Evolutionary conservation across 1,139 yeast species (phyloP).

Genomic region (Diutina neorugosa): DNA sequence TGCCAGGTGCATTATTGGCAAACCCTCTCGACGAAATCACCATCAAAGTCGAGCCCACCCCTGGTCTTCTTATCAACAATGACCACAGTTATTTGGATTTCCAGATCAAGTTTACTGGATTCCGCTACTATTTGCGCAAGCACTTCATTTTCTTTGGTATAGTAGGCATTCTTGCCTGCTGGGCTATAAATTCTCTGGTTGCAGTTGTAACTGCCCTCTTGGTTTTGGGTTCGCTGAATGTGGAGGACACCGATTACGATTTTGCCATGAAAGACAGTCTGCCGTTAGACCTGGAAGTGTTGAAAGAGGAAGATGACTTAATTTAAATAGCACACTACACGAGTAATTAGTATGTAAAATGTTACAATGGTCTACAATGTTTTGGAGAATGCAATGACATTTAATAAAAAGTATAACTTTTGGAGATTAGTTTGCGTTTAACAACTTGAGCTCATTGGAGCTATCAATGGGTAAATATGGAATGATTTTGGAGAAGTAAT

Average conservation of each 20-base stretch:
- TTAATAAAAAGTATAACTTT: no score
- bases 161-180: conserved; percentile 37
- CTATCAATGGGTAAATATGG: conserved; percentile 32
- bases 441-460: conserved; percentile 23
- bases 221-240: neutral
- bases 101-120: conserved; percentile 37
- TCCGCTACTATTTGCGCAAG: conserved; percentile 42
- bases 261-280: neutral
- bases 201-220: conserved; percentile 17
- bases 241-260: neutral
- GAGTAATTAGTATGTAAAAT: no score
- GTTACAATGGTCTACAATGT: neutral
- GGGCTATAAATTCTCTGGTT: conserved; percentile 26
- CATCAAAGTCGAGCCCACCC: neutral
- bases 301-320: neutral
- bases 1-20: neutral
- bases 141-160: conserved; percentile 36
- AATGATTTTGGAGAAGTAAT: conserved; percentile 25
- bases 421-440: conserved; percentile 21
- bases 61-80: conserved; percentile 6
- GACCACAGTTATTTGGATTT: conserved; percentile 9
- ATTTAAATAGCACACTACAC: no score
- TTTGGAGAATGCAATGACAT: neutral
- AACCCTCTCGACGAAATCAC: conserved; percentile 5
- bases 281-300: neutral